Percentiles rank a stretch among this genome's conserved stretches.
These are phyloP conservation scores for Botrytis squamosa DNA, from an alignment of 2,329 filamentous ascomycete genomes.

Conservation along the genomic window DNA sequence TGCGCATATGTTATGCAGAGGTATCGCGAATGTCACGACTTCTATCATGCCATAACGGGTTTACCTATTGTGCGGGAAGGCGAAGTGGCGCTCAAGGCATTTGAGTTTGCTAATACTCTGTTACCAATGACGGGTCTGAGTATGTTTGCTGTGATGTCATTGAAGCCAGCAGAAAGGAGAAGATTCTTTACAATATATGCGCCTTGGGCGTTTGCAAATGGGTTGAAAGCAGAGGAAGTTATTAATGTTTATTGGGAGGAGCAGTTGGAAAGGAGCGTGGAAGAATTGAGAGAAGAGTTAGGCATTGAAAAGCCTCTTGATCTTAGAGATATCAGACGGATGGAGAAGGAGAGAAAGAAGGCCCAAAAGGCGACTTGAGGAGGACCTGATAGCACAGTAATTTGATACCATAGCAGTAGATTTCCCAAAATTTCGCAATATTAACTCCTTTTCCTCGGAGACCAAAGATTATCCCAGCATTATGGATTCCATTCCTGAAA, in stretches of 20 bases:
- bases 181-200: conserved; percentile 74
- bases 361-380: conserved; percentile 46
- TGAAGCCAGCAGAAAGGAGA: conserved; percentile 62
- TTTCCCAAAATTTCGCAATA: conserved; percentile 8
- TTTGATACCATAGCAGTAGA: conserved; percentile 2
- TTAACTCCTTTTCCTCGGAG: conserved; percentile 5
- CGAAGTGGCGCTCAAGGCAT: conserved; percentile 95
- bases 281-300: conserved; percentile 69
- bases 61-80: conserved; percentile 91
- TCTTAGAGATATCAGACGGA: conserved; percentile 72
- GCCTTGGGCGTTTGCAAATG: conserved; percentile 89
- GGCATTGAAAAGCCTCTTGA: conserved; percentile 89
- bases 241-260: conserved; percentile 99
- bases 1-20: conserved; percentile 98
- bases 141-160: conserved; percentile 65
- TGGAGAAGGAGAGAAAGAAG: conserved; percentile 67
- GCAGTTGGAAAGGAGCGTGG: conserved; percentile 79
- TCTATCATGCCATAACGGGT: conserved; percentile 93
- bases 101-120: conserved; percentile 93
- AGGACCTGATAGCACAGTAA: conserved; percentile 33
- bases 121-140: conserved; percentile 93
- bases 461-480: background rate
- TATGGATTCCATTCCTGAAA: background rate
- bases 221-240: conserved; percentile 71
- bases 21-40: conserved; percentile 96